Percentiles rank a stretch among this genome's conserved stretches.
These are phyloP conservation scores for Fulvia fulva DNA, from an alignment of 2,329 filamentous ascomycete genomes.

Conservation along the genomic window DNA sequence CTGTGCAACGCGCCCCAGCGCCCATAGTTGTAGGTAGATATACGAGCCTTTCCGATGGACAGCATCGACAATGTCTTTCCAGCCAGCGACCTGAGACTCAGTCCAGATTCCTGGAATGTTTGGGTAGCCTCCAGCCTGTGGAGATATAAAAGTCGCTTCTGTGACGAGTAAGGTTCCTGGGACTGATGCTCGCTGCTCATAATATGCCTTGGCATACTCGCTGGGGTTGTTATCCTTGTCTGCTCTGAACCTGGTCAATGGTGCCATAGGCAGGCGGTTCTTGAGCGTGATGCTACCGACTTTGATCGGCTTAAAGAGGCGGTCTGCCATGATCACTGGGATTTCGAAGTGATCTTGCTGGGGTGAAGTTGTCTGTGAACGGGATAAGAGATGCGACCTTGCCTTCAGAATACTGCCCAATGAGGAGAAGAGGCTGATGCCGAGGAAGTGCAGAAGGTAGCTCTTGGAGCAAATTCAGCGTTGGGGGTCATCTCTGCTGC, in stretches of 20 bases:
- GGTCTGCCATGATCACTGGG: conserved; percentile 5
- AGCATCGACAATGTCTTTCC: conserved; percentile 58
- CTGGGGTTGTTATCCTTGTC: conserved; percentile 38
- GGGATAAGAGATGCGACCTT: no score
- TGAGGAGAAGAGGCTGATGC: not conserved
- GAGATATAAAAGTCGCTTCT: conserved; percentile 53
- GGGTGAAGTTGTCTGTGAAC: no score
- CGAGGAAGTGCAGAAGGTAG: not conserved
- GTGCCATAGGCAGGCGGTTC: conserved; percentile 51
- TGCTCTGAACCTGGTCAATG: conserved; percentile 51
- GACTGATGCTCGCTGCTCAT: conserved; percentile 50
- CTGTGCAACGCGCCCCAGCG: conserved; percentile 54
- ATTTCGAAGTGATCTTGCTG: no score
- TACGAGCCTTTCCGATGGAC: conserved; percentile 60
- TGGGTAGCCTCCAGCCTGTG: conserved; percentile 45
- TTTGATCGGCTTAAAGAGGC: conserved; percentile 40
- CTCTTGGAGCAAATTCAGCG: not conserved
- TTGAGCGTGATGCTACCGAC: conserved; percentile 42
- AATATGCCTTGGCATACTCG: conserved; percentile 46
- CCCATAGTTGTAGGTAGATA: conserved; percentile 62
- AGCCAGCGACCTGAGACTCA: conserved; percentile 54
- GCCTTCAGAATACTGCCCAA: not conserved
- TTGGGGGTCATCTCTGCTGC: not conserved
- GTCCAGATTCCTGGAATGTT: conserved; percentile 58
- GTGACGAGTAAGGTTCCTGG: conserved; percentile 57